Conservation (phyloP, 169 alveolate genomes). For the Besnoitia besnoiti region DNA sequence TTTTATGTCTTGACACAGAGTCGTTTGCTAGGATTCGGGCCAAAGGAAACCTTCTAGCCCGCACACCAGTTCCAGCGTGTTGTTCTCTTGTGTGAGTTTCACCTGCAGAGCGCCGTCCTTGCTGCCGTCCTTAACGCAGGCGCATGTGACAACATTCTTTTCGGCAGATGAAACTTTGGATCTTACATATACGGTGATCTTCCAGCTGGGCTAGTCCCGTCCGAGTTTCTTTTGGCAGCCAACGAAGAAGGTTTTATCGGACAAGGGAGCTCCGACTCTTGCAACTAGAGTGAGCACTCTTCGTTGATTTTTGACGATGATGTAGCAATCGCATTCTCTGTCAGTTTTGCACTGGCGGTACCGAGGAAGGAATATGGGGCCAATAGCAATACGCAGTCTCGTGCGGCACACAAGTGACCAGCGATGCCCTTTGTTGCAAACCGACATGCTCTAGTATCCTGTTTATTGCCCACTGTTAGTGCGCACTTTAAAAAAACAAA, state of each 20-base stretch:
- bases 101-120: neutral
- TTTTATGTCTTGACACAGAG: neutral
- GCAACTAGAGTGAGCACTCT: no score
- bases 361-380: no score
- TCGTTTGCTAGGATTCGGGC: neutral
- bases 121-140: constrained; percentile 17
- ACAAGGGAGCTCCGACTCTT: neutral
- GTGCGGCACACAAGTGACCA: no score
- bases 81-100: neutral
- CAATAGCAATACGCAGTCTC: no score
- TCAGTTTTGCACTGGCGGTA: no score
- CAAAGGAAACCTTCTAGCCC: neutral
- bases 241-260: neutral
- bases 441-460: no score
- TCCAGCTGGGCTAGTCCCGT: neutral
- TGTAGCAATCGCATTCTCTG: no score
- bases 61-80: neutral
- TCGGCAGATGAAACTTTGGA: neutral
- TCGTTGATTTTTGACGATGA: no score
- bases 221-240: neutral
- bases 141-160: constrained; percentile 18
- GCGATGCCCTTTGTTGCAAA: no score
- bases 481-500: no score
- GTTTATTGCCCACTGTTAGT: no score
- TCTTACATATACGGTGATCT: neutral